These are phyloP conservation scores for Glebionis coronaria DNA, from an alignment of 129 eudicot species.

Conservation along the genomic window DNA sequence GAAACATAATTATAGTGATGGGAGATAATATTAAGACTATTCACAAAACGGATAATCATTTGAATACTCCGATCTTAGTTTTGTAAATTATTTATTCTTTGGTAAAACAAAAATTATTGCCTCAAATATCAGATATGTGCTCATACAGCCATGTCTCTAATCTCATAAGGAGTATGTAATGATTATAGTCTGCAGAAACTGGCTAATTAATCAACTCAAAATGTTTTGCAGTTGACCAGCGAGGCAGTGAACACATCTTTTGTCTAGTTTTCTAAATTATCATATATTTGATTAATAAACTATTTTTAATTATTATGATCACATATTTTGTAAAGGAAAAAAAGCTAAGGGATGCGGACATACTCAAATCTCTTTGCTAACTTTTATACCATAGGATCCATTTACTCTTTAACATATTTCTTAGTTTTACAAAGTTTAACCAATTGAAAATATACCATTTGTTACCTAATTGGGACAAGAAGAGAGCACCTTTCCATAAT, in stretches of 20 bases:
- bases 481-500: background rate
- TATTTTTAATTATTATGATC: no score
- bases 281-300: no score
- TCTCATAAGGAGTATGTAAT: background rate
- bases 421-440: slow-evolving; percentile 1
- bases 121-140: no score
- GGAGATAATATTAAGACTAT: slow-evolving; percentile 1
- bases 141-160: no score
- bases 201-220: background rate
- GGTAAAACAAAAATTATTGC: no score
- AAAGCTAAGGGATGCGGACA: no score
- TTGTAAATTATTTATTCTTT: no score
- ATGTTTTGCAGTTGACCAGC: background rate
- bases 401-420: background rate
- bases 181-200: background rate
- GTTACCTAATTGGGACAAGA: background rate
- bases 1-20: background rate
- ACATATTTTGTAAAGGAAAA: no score
- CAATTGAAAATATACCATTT: background rate
- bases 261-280: background rate
- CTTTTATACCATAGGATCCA: no score
- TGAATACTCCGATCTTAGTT: background rate
- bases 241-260: background rate
- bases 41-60: background rate
- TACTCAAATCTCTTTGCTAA: no score